Base-by-base conservation (phyloP, 176 grass and related monocot genomes). In the Thinopyrum elongatum region DNA sequence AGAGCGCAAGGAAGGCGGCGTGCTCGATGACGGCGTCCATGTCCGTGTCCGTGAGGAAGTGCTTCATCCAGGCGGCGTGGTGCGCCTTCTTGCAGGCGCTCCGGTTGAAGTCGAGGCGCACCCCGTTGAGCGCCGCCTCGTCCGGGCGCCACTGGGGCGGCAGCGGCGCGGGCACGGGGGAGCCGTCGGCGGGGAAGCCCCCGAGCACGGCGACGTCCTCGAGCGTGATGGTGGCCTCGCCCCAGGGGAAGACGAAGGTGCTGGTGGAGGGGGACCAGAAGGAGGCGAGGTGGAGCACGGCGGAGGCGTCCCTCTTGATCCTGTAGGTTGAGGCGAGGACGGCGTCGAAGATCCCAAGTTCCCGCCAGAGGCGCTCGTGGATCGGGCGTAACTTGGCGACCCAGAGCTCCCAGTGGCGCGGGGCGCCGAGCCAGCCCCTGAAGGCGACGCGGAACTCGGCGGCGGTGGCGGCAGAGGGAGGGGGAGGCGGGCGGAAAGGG, bases 71-170 rank as follows among this genome's bases (percentile, higher is more conserved):
- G 17, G 94, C 97, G 7, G 90, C 94, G 75, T 95, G 94, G 82
- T 98, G 91, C 15, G 97, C 92, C 80, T 98, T 98, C 92, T 98
- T 98, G 90, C 92, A 94, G 38, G 90, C 83, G 88, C 90, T 95
- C 57, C 93, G 86, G 74, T 95, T 95, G 70, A 98, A 92, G 19
- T 72, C 90, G 59, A 92, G 88, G 78, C 94, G 93, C 16, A 94
- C 92, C 17, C 64, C 84, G 41, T 93, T 89, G 67, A 98, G 86
- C 49, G 79, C 89, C 3, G 74, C 73, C 74, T 95, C 90, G 21
- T 92, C 84, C 82, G 94, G 79, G 78, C 68, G 79, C 60, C 93
- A 89, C 33, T 95, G 88, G 33, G 42, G 83, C 22, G 77, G 49
- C 77, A 92, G 81, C 30, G 91, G 88, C 3, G 89, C 83, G 31